phyloP scores from a whole-genome alignment of 2,329 filamentous ascomycete genomes.

The Aspergillus unguis region DNA sequence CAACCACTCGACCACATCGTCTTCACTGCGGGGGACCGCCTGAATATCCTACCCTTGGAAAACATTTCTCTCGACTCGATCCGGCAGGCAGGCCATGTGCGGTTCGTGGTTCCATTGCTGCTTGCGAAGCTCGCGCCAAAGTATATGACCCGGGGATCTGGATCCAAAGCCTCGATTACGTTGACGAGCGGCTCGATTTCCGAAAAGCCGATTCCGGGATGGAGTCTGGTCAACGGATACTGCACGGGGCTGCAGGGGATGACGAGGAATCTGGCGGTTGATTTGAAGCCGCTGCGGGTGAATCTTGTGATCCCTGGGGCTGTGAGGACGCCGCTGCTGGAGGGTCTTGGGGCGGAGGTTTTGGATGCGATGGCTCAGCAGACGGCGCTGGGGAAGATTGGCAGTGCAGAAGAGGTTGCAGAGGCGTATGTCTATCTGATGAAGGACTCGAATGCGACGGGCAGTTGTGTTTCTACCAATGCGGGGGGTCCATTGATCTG shows the following conservation, averaged over 20 bases:
- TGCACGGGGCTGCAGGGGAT: slow-evolving; percentile 51
- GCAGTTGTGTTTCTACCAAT: slow-evolving; percentile 16
- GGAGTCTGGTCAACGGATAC: neutral
- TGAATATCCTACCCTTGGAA: neutral
- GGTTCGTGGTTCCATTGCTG: slow-evolving; percentile 34
- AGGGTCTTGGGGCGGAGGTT: slow-evolving; percentile 26
- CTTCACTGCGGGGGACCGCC: slow-evolving; percentile 48
- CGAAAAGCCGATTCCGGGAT: slow-evolving; percentile 41
- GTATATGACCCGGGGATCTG: neutral
- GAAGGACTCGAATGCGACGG: slow-evolving; percentile 29
- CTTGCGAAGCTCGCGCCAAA: neutral
- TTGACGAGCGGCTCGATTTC: slow-evolving; percentile 48
- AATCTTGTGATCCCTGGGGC: slow-evolving; percentile 60
- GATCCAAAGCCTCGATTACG: neutral
- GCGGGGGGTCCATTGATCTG: too few species aligned
- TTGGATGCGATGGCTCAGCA: slow-evolving; percentile 26
- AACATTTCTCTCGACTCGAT: neutral
- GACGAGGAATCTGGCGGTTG: slow-evolving; percentile 56
- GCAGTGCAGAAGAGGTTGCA: slow-evolving; percentile 41
- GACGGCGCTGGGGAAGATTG: slow-evolving; percentile 33
- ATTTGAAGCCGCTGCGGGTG: slow-evolving; percentile 61
- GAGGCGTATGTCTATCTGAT: slow-evolving; percentile 50
- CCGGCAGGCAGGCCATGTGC: slow-evolving; percentile 16
- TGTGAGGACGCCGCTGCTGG: slow-evolving; percentile 39
- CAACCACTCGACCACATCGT: slow-evolving; percentile 50